Base-by-base conservation (phyloP, 1,139 yeast genomes). In the Geotrichum europaeum region DNA sequence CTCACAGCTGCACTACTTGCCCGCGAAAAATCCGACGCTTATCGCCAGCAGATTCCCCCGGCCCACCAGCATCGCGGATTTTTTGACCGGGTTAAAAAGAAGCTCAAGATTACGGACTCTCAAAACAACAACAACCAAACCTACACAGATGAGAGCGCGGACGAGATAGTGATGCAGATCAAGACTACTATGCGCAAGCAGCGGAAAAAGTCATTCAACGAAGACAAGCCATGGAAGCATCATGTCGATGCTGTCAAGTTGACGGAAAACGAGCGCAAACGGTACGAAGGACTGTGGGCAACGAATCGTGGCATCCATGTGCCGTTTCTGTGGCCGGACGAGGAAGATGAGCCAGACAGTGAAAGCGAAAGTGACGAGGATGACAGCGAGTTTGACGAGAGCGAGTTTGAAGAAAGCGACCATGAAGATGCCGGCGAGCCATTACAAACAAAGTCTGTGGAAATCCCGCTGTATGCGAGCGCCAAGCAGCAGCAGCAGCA, bases 211-310 rank as follows among this genome's bases (percentile, higher is more conserved):
- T 72, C 75, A 25, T 92, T 94, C 72, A 87, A 94, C 70, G 96
- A 89, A 67, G 90, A 89, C 65, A 91, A 92, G 72, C 98, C 98
- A 0, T 94, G 99, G 98, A 94, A 92, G 69, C 86, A 89, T 69
- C 97, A 90, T 70, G 78, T 78, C 51, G 88, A 84, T 64, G 78
- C 85, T 12, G 78, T 78, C 55, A 78, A 76, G 58, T 79, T 91
- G 13, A 81, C 87, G 0, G 91, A 86, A 34, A 81, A 79, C 47
- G 98, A 94, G 71, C 79, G 89, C 62, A 91, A 90, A 69, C 75
- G 98, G 56, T 92, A 92, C 72, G 97, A 91, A 72, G 96, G 96
- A 18, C 81, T 94, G 30, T 94, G 97, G 96, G 96, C 87, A 0
- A 84, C 96, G 55, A 94, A 94, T 69, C 83, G 82, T 63, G 96